Base-by-base conservation (phyloP, 2,329 filamentous ascomycete species). In the Colletotrichum karsti region DNA sequence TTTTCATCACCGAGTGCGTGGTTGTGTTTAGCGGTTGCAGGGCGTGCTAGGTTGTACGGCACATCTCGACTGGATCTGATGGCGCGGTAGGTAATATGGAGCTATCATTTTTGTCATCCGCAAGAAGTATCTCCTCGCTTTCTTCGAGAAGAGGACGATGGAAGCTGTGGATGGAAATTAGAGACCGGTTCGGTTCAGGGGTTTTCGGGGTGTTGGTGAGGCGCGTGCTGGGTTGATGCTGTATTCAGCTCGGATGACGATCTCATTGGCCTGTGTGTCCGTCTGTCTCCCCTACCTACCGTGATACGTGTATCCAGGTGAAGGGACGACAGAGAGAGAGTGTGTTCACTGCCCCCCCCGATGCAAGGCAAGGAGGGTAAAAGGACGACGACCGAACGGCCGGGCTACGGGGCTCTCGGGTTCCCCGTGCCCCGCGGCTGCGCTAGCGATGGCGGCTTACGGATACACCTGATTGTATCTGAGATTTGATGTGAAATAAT, bases 401-500 rank as follows among this genome's bases (percentile, higher is more conserved):
- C 58, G 63, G 59, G 59, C 30, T 28, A 46, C 64, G 60, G 64
- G 37, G 30, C 20, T 37, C 28, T 64, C 61, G 60, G 59, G 60
- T n/a, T 58, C 30, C 44, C 60, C 64, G 64, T 48, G n/a, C 42
- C 51, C 59, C 59, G 51, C 59, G 42, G 26, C 63, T 63, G 61
- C 41, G 42, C 42, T 37, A 51, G 30, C 15, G 44, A 51, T 18
- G 20, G 42, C 20, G 42, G 20, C 42, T 50, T 39, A 26, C n/a
- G n/a, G n/a, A n/a, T n/a, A n/a, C n/a, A n/a, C 20, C 41, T 48
- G 55, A 33, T 6, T n/a, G 18, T 50, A 30, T 50, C 28, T 18
- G 28, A n/a, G 30, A 50, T 3, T n/a, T 42, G 39, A 42, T 42
- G 39, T 42, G 12, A 42, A 33, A 28, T 51, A 33, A 28, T 51